A percentile compares a stretch with the other conserved stretches of the same genome.
Conservation (phyloP, 73 alveolate genomes). For the Paraurostyla sp. region DNA sequence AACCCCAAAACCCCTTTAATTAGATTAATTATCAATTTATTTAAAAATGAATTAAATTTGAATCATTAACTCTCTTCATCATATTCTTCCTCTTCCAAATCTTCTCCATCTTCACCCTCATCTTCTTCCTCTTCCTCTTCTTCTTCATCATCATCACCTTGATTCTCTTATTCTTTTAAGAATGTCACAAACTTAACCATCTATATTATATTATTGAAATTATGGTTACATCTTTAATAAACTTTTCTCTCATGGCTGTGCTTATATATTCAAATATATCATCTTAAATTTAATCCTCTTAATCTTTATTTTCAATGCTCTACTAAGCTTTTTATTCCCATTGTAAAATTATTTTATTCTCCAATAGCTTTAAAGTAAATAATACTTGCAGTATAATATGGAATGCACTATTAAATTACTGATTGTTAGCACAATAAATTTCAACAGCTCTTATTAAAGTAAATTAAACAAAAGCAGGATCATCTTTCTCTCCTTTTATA, state of each 20-base stretch:
- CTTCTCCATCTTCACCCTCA: constrained; percentile 34
- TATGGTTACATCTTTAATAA: constrained; percentile 38
- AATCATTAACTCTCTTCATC: no score
- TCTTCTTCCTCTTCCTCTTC: constrained; percentile 60
- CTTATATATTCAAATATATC: constrained; percentile 23
- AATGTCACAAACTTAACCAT: background rate
- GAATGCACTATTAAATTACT: constrained; percentile 29
- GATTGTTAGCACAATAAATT: constrained; percentile 44
- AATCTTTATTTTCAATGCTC: background rate
- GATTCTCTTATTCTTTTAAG: constrained; percentile 30
- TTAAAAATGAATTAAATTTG: no score
- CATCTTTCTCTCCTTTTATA: constrained; percentile 48
- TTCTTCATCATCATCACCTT: constrained; percentile 49
- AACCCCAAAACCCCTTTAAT: no score
- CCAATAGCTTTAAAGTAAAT: background rate
- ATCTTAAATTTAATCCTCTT: constrained; percentile 46
- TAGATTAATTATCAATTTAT: no score
- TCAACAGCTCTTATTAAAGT: constrained; percentile 34
- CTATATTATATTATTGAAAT: background rate
- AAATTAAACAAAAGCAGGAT: background rate
- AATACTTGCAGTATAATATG: constrained; percentile 51
- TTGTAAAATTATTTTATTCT: background rate
- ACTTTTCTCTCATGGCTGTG: constrained; percentile 34
- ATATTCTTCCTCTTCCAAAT: no score
- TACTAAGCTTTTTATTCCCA: constrained; percentile 45